phyloP scores from a whole-genome alignment of 805 yeast species.

The Yamadazyma ubonensis region DNA sequence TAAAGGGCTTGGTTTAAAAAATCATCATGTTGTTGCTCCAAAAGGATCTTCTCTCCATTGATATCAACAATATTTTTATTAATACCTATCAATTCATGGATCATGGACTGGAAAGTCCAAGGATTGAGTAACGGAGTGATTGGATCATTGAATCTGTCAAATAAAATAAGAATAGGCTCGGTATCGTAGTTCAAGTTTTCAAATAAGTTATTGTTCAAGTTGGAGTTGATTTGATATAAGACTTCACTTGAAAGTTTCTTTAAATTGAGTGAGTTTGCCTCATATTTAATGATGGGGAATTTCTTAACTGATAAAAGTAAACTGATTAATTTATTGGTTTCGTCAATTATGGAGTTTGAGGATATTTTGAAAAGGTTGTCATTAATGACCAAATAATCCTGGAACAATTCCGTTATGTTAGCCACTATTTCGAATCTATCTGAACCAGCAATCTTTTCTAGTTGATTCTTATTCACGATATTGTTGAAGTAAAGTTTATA shows the following conservation, averaged over 20 bases:
- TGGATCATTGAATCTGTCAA: slow-evolving; percentile 90
- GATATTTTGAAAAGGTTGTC: slow-evolving; percentile 51
- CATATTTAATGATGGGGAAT: slow-evolving; percentile 79
- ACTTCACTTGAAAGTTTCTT: slow-evolving; percentile 69
- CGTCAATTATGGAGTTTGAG: slow-evolving; percentile 32
- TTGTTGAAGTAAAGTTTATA: slow-evolving; percentile 82
- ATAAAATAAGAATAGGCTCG: slow-evolving; percentile 68
- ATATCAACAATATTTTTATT: slow-evolving; percentile 76
- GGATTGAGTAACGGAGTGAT: slow-evolving; percentile 89
- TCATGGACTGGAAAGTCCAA: slow-evolving; percentile 98
- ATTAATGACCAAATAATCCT: slow-evolving; percentile 77
- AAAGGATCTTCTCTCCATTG: slow-evolving; percentile 45
- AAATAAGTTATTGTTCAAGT: slow-evolving; percentile 58
- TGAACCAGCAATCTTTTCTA: slow-evolving; percentile 86
- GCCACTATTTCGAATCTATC: slow-evolving; percentile 82
- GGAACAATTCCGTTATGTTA: slow-evolving; percentile 78
- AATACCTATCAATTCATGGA: slow-evolving; percentile 86
- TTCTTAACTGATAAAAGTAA: slow-evolving; percentile 68
- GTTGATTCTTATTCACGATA: slow-evolving; percentile 66
- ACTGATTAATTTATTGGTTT: slow-evolving; percentile 45
- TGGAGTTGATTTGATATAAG: slow-evolving; percentile 52
- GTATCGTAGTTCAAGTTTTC: slow-evolving; percentile 66
- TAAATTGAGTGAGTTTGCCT: slow-evolving; percentile 63
- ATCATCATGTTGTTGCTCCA: slow-evolving; percentile 62
- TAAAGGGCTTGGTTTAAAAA: slow-evolving; percentile 82